Percentiles rank a stretch among this genome's conserved stretches.
phyloP scores from a whole-genome alignment of 192 early-diverging fungal genomes.

The Ramicandelaber brevisporus region DNA sequence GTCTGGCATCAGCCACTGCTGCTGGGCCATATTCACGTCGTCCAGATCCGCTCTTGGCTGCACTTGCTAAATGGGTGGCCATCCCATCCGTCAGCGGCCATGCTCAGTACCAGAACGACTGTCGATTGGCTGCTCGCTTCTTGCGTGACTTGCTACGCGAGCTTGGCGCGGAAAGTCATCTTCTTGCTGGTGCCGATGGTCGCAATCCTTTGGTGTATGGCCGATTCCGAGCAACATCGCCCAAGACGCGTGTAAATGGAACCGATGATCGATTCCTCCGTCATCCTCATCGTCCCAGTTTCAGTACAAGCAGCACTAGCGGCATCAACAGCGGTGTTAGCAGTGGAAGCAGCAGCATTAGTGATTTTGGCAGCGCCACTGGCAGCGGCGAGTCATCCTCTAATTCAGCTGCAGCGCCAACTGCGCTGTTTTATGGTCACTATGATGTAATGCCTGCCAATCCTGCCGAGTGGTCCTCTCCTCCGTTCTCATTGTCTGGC shows the following conservation, averaged over 20 bases:
- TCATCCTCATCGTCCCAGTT: too few species aligned
- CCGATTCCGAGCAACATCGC: conserved; percentile 16
- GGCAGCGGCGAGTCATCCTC: too few species aligned
- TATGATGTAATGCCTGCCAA: conserved; percentile 61
- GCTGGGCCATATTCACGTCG: conserved; percentile 2
- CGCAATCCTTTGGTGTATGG: conserved; percentile 48
- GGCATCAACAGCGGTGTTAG: too few species aligned
- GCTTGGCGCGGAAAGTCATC: conserved; percentile 30
- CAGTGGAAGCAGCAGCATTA: too few species aligned
- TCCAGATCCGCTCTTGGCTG: conserved; percentile 19
- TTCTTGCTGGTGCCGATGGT: conserved; percentile 28
- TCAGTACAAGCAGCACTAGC: too few species aligned
- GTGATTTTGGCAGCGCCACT: too few species aligned
- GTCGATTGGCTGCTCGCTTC: conserved; percentile 42
- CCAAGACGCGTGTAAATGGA: too few species aligned
- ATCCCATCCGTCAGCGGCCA: conserved; percentile 41
- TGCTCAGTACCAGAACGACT: conserved; percentile 38
- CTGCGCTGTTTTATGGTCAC: conserved; percentile 51
- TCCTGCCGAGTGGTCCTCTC: conserved; percentile 27
- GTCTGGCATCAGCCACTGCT: not conserved
- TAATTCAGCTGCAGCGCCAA: conserved; percentile 8
- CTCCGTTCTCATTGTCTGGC: conserved; percentile 36
- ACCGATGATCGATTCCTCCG: too few species aligned
- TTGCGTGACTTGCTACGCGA: conserved; percentile 34
- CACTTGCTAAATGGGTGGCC: conserved; percentile 38